phyloP scores from a whole-genome alignment of 352 stramenopile genomes.

The Thraustotheca clavata region DNA sequence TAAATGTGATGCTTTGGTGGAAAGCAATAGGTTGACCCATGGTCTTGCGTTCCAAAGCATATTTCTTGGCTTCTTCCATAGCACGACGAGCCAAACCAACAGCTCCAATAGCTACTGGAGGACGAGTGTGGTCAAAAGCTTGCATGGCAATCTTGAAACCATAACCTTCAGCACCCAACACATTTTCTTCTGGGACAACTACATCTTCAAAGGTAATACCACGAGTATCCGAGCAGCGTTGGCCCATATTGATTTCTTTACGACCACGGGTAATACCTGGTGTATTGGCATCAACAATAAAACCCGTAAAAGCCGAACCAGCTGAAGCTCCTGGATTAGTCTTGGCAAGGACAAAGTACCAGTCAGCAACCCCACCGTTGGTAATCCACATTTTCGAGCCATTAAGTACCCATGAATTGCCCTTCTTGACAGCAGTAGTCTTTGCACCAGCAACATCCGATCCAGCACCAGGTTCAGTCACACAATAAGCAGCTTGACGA shows the following conservation, averaged over 20 bases:
- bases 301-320: slow-evolving; percentile 81
- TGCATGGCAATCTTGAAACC: slow-evolving; percentile 92
- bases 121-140: slow-evolving; percentile 86
- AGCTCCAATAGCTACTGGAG: slow-evolving; percentile 78
- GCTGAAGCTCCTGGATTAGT: slow-evolving; percentile 65
- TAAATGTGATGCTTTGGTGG: slow-evolving; percentile 85
- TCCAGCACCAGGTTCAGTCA: slow-evolving; percentile 86
- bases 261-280: slow-evolving; percentile 79
- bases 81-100: slow-evolving; percentile 79
- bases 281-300: slow-evolving; percentile 83
- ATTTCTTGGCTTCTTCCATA: slow-evolving; percentile 85
- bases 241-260: slow-evolving; percentile 89
- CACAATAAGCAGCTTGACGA: slow-evolving; percentile 79
- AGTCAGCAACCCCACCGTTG: slow-evolving; percentile 86
- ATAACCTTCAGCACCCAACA: slow-evolving; percentile 77
- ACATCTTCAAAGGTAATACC: slow-evolving; percentile 89
- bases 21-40: slow-evolving; percentile 79
- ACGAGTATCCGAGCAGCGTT: slow-evolving; percentile 85
- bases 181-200: slow-evolving; percentile 78
- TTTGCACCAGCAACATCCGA: slow-evolving; percentile 85
- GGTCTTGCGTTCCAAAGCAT: slow-evolving; percentile 78
- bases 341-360: slow-evolving; percentile 88
- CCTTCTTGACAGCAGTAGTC: slow-evolving; percentile 88
- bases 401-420: slow-evolving; percentile 91
- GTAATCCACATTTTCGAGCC: slow-evolving; percentile 93